Percentiles rank a stretch among this genome's conserved stretches.
These are phyloP conservation scores for Brassica napus DNA, from an alignment of 345 rosid species.

Conservation along the genomic window DNA sequence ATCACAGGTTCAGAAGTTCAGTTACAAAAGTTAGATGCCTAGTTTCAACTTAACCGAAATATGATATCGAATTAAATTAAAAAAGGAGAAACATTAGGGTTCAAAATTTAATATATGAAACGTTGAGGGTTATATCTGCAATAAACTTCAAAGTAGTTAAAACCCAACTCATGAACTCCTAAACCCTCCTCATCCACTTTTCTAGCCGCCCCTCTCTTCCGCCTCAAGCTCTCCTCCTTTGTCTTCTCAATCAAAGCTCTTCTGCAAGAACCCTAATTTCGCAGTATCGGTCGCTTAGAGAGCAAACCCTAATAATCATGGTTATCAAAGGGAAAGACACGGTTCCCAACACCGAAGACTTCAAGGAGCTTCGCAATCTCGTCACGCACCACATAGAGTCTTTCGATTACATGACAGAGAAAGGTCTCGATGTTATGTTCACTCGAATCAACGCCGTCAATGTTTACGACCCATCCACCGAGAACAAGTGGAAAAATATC, in stretches of 20 bases:
- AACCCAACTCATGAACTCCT: neutral
- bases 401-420: conserved; percentile 70
- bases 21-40: neutral
- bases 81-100: neutral
- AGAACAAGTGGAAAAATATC: conserved; percentile 64
- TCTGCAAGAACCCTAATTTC: neutral
- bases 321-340: conserved; percentile 11
- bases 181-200: neutral
- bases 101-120: neutral
- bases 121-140: neutral
- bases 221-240: neutral
- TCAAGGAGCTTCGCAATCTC: conserved; percentile 58
- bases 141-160: neutral
- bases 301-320: conserved; percentile 18
- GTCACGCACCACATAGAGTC: conserved; percentile 86
- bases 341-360: conserved; percentile 42
- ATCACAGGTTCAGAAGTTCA: no score
- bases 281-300: neutral
- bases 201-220: neutral
- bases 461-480: conserved; percentile 48
- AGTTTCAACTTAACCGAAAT: neutral
- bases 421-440: conserved; percentile 79
- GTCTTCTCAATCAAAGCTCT: neutral
- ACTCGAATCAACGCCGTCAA: conserved; percentile 57
- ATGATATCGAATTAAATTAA: neutral